Percentiles rank a stretch among this genome's conserved stretches.
phyloP scores from a whole-genome alignment of 2,329 filamentous ascomycete species.

The Lojkania enalia region DNA sequence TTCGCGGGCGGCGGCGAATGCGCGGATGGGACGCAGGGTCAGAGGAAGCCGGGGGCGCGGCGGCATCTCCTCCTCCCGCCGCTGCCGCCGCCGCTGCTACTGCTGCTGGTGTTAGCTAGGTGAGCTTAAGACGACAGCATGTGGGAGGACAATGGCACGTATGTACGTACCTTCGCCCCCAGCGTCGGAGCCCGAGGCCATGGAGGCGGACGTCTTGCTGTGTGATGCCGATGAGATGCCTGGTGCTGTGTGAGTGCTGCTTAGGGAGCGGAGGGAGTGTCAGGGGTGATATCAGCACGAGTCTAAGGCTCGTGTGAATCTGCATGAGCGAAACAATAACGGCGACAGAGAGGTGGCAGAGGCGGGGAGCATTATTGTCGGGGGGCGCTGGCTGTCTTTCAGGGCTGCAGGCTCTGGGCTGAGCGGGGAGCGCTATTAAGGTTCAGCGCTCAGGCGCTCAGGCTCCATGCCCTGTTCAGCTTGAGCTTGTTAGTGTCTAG shows the following conservation, averaged over 20 bases:
- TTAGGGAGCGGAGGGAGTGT: neutral
- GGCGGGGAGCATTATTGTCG: neutral
- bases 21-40: constrained; percentile 2
- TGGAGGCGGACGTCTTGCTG: neutral
- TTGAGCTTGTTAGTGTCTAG: no score
- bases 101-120: neutral
- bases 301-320: neutral
- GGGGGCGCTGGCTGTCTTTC: no score
- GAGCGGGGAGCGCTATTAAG: no score
- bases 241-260: neutral
- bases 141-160: neutral
- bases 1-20: constrained; percentile 19
- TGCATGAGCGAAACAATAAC: no score
- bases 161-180: neutral
- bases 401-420: no score
- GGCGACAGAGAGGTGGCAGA: neutral
- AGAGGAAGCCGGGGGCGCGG: no score
- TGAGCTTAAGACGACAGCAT: neutral
- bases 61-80: no score
- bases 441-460: no score
- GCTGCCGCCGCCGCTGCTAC: no score
- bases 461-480: no score
- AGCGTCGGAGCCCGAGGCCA: neutral
- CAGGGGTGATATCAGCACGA: neutral
- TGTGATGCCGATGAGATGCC: neutral